These are phyloP conservation scores for Exutisphaerella laricina DNA, from an alignment of 2,329 filamentous ascomycete species.

Conservation along the genomic window DNA sequence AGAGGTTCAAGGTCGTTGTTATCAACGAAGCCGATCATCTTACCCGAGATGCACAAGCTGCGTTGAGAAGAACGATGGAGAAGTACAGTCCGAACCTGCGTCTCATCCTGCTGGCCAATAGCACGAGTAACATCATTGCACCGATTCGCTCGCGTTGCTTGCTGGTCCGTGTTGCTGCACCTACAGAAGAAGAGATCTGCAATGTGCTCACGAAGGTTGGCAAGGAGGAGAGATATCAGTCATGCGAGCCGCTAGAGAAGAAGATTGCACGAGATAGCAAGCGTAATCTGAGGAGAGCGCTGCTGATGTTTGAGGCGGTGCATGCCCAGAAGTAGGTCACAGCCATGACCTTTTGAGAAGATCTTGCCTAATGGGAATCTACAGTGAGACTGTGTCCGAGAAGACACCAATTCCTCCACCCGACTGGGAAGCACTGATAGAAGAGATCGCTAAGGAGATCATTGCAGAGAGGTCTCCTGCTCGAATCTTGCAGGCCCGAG, in stretches of 20 bases:
- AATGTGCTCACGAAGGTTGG: slow-evolving; percentile 63
- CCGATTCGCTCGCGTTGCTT: slow-evolving; percentile 89
- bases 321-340: slow-evolving; percentile 94
- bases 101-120: slow-evolving; percentile 88
- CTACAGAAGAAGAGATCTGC: slow-evolving; percentile 78
- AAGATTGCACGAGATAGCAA: slow-evolving; percentile 87
- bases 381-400: slow-evolving; percentile 83
- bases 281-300: slow-evolving; percentile 78
- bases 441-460: slow-evolving; percentile 86
- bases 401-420: slow-evolving; percentile 86
- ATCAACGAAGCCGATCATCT: slow-evolving; percentile 98
- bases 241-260: slow-evolving; percentile 67
- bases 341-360: no score
- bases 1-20: slow-evolving; percentile 96
- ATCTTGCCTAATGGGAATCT: background rate
- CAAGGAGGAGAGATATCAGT: slow-evolving; percentile 78
- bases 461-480: slow-evolving; percentile 88
- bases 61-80: slow-evolving; percentile 93
- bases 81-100: slow-evolving; percentile 96
- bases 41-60: slow-evolving; percentile 89
- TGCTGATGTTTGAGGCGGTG: slow-evolving; percentile 96
- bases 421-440: slow-evolving; percentile 92
- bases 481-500: slow-evolving; percentile 77
- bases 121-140: slow-evolving; percentile 98
- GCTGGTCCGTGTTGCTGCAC: slow-evolving; percentile 85